Evolutionary conservation across 164 flowering plant genomes (phyloP), one percentile per base, ranked within the genome.

Genomic region (Tetrastigma voinierianum): DNA sequence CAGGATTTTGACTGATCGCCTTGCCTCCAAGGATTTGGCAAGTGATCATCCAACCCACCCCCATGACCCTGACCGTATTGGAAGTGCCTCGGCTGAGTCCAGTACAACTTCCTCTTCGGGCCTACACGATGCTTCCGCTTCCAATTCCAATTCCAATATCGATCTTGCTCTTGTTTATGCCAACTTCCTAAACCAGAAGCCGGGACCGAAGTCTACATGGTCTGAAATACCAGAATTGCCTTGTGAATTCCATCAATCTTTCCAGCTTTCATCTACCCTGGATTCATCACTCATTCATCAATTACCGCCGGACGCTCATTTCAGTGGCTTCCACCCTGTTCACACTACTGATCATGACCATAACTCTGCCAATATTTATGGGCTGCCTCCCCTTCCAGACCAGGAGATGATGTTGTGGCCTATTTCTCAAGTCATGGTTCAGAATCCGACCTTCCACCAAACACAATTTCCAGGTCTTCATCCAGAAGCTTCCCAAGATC

Each of bases 131-230:
- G 69, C 66, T 32, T 62, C 81, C 0, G 69, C 66, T 32, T 62
- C 81, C 0, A 65, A 56, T 32, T 62, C 81, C 0, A 67, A 64
- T 32, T 62, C 81, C 0, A 65, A 56, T 46, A 84, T 86, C 51
- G 91, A 87, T 71, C 83, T 87, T 46, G 88, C 91, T 0, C 51
- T 77, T 16, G 86, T 87, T 46, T 87, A 81, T 68, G 88, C 91
- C 0, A 84, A 84, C 40, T 84, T 76, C 74, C 68, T 87, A 73
- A 77, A 77, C 51, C 83, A 65, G 14, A 64, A 57, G 25, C 72
- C 73, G 0, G 67, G 59, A 10, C 46, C 51, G 5, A 47, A 63
- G 19, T 23, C 71, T 1, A 19, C 56, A 55, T 51, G 2, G 25
- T 24, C 24, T 12, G 72, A 46, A 12, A 12, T 51, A 20, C 49